These are phyloP conservation scores for Suhomyces xylopsoci DNA, from an alignment of 805 yeast genomes.

Conservation along the genomic window DNA sequence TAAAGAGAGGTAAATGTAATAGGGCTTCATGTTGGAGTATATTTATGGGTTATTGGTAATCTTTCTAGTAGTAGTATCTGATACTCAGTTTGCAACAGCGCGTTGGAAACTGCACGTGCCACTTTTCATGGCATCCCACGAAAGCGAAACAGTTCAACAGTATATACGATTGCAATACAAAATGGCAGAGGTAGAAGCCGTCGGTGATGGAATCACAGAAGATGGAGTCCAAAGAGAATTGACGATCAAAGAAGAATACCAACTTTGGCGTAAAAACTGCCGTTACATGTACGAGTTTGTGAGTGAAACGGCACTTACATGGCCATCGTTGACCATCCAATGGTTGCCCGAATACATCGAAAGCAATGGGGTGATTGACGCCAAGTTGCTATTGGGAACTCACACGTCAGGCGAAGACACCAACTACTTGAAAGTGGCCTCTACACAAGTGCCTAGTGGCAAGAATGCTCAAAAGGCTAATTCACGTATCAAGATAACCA, in stretches of 20 bases:
- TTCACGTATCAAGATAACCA: conserved; percentile 57
- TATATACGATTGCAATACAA: neutral
- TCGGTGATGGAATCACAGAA: conserved; percentile 1
- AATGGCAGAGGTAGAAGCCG: neutral
- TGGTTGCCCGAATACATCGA: conserved; percentile 56
- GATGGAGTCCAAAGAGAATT: conserved; percentile 31
- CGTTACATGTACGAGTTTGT: conserved; percentile 81
- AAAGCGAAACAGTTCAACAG: neutral
- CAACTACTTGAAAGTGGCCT: conserved; percentile 63
- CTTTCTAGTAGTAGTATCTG: neutral
- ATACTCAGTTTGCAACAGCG: neutral
- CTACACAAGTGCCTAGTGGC: conserved; percentile 54
- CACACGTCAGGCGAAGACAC: conserved; percentile 69
- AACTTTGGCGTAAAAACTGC: conserved; percentile 77
- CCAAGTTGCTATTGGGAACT: conserved; percentile 64
- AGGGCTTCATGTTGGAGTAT: too few relatives aligned
- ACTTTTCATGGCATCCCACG: neutral
- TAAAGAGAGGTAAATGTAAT: too few relatives aligned
- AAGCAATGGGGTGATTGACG: conserved; percentile 32
- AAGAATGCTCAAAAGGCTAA: conserved; percentile 30
- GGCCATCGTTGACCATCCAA: conserved; percentile 81
- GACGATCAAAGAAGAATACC: conserved; percentile 63
- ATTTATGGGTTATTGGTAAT: too few relatives aligned
- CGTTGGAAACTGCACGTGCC: neutral
- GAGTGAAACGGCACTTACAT: conserved; percentile 71